A percentile compares a stretch with the other conserved stretches of the same genome.
phyloP scores from a whole-genome alignment of 2,329 filamentous ascomycete species.

The Drechslerella coelobrocha region DNA sequence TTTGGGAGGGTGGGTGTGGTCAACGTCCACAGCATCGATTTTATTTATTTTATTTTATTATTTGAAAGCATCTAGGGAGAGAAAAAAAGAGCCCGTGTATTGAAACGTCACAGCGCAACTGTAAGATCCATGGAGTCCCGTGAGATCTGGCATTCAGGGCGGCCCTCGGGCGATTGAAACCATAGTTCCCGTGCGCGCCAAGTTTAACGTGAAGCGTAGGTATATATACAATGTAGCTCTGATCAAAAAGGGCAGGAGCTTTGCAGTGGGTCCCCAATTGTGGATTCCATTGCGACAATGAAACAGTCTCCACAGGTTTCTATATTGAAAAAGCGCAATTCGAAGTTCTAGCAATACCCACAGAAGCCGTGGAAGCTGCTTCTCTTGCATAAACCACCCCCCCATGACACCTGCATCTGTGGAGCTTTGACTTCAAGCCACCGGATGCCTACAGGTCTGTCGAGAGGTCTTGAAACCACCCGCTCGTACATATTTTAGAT shows the following conservation, averaged over 20 bases:
- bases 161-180: not conserved
- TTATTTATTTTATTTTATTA: not conserved
- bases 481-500: constrained; percentile 13
- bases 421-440: constrained; percentile 30
- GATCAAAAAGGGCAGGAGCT: not conserved
- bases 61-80: not conserved
- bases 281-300: constrained; percentile 50
- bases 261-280: constrained; percentile 1
- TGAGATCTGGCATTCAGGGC: not conserved
- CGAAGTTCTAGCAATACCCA: constrained; percentile 7
- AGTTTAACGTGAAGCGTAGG: not conserved
- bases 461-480: constrained; percentile 18
- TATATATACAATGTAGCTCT: not conserved
- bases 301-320: constrained; percentile 39
- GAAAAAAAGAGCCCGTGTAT: not conserved
- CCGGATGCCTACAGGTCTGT: constrained; percentile 25
- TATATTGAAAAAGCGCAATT: constrained; percentile 13
- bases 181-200: not conserved
- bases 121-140: not conserved
- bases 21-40: too few species aligned
- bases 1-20: too few species aligned
- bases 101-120: not conserved
- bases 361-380: constrained; percentile 40
- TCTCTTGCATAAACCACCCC: constrained; percentile 23
- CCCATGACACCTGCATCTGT: constrained; percentile 29